Evolutionary conservation across 495 filamentous ascomycete genomes (phyloP), one percentile per base, ranked within the genome.

Genomic region (Xylaria curta): DNA sequence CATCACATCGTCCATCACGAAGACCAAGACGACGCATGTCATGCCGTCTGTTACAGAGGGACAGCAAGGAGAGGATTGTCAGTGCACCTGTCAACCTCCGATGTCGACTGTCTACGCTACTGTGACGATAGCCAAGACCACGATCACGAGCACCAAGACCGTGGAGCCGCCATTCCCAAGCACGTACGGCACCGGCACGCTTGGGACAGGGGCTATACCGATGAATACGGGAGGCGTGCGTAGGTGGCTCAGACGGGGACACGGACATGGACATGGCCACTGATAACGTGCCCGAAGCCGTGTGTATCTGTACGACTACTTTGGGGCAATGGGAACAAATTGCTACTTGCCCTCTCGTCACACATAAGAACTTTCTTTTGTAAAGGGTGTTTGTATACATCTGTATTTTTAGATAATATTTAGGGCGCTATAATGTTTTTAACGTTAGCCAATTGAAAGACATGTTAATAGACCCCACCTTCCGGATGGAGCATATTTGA

Each of bases 121-220:
- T 56, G 75, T 78, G 46, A 54, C 60, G 56, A 36, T 67, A 0
- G 74, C 74, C 12, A 28, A 72, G 64, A 62, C 71, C 17, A 80
- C 78, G 6, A 69, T 81, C 26, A 76, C 76, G 61, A 75, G 77
- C 28, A 79, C 77, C 21, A 74, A 66, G 63, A 78, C 75, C 8
- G 73, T 77, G 19, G 67, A 79, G 62, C 75, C 77, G 38, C 74
- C 76, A 15, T 75, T 70, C 63, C 72, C 75, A 10, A 74, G 61
- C 33, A 64, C 53, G 9, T 77, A 75, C 70, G 21, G 67, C 15
- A 73, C 68, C 31, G 31, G 51, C 10, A 54, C 51, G 13, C 2
- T 26, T 49, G 69, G 69, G 17, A 59, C 62, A 24, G 70, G 64
- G 4, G 24, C 60, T 26, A 26, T n/a, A 31, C 56, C 75, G n/a